Evolutionary conservation across 495 filamentous ascomycete species (phyloP), one percentile per base, ranked within the genome.

Genomic region (Chaetomium fimeti): DNA sequence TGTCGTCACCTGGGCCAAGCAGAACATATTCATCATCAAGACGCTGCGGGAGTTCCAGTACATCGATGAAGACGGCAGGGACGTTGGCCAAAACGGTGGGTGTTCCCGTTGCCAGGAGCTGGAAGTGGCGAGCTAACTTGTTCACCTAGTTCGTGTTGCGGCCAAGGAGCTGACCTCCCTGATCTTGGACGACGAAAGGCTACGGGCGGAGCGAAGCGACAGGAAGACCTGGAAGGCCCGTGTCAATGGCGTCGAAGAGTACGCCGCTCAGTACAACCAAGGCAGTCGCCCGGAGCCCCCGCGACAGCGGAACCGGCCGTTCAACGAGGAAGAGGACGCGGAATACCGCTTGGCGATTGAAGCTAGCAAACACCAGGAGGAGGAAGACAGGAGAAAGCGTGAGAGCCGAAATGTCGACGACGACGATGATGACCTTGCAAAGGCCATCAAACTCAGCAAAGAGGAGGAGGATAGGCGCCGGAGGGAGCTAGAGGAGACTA

Each of bases 11-110:
- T 98, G 95, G 95, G 93, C 93, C 49, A 88, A 92, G 66, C 94
- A 97, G 81, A 98, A 97, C 73, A 88, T 96, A 70, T 99, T 94
- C 77, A 91, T 98, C 75, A 95, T 99, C 83, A 98, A 97, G 79
- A 99, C 95, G 16, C 75, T 99, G 73, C 87, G 95, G 69, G 95
- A 99, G 76, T 99, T 99, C 68, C 87, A 91, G 72, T 92, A 97
- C 74, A 85, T 97, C 25, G 95, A 99, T 67, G 95, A 98, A 69
- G 94, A 98, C 60, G 89, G 91, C 49, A 83, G 88, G 62, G 95
- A 99, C 75, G 95, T 98, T 43, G 95, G 95, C 52, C 90, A 95
- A 70, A 97, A 97, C 78, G 91, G 94, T 97, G 78, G 32, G 76
- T 52, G 42, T 56, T 36, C 2, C 20, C 42, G 13, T 28, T 48